phyloP scores from a whole-genome alignment of 2,329 filamentous ascomycete species.

The Botryotinia calthae region DNA sequence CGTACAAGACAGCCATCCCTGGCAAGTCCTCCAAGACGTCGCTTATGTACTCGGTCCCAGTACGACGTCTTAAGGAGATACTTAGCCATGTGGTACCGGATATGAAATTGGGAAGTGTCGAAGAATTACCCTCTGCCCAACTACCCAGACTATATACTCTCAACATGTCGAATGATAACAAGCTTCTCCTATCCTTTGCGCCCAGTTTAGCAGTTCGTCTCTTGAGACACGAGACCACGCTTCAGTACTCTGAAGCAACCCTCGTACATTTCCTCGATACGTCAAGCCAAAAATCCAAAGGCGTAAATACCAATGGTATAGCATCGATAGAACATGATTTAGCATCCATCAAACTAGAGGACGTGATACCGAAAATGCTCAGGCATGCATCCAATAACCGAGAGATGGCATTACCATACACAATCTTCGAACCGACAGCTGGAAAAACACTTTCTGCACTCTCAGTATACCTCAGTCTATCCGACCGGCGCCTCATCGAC shows the following conservation, averaged over 20 bases:
- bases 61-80: constrained; percentile 37
- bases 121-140: constrained; percentile 36
- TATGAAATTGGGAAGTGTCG: constrained; percentile 32
- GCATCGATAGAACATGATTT: neutral
- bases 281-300: constrained; percentile 19
- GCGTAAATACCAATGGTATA: neutral
- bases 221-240: constrained; percentile 35
- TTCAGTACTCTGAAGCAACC: constrained; percentile 36
- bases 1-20: constrained; percentile 31
- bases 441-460: constrained; percentile 34
- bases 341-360: constrained; percentile 19
- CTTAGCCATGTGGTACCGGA: constrained; percentile 33
- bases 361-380: constrained; percentile 35
- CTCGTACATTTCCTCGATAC: constrained; percentile 33
- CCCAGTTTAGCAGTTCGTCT: constrained; percentile 35
- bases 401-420: constrained; percentile 38
- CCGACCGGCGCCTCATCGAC: constrained; percentile 32
- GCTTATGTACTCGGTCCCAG: constrained; percentile 36
- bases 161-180: constrained; percentile 35
- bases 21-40: constrained; percentile 31
- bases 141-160: constrained; percentile 37
- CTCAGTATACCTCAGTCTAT: constrained; percentile 31
- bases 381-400: constrained; percentile 36
- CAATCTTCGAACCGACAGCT: constrained; percentile 30
- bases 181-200: constrained; percentile 35